phyloP scores from a whole-genome alignment of 1,139 yeast species.

The Kodamaea suecica region DNA sequence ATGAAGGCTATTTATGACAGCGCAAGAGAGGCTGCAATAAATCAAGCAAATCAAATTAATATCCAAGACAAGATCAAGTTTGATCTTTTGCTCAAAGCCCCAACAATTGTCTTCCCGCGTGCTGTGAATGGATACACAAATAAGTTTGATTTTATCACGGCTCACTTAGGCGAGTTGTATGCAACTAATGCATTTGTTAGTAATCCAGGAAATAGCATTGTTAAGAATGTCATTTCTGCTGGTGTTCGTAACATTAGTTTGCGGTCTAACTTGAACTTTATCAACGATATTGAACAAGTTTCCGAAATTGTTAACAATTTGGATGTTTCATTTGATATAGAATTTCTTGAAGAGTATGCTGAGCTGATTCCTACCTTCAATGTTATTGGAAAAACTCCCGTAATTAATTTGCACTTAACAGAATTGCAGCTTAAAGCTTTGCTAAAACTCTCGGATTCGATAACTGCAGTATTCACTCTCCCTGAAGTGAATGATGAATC shows the following conservation, averaged over 20 bases:
- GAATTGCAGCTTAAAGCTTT: constrained; percentile 72
- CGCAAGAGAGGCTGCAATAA: constrained; percentile 80
- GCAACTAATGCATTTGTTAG: constrained; percentile 58
- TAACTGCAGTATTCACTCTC: constrained; percentile 54
- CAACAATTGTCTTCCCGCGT: constrained; percentile 77
- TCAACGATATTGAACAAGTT: constrained; percentile 42
- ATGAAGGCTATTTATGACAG: constrained; percentile 87
- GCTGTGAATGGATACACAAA: constrained; percentile 37
- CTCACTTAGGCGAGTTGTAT: constrained; percentile 80
- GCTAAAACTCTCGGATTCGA: constrained; percentile 51
- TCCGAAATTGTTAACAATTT: constrained; percentile 68
- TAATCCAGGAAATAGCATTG: constrained; percentile 15
- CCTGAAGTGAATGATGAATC: constrained; percentile 33
- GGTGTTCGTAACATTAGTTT: constrained; percentile 74
- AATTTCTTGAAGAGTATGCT: constrained; percentile 45
- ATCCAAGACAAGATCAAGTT: constrained; percentile 63
- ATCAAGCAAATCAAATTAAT: constrained; percentile 64
- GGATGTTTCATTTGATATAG: constrained; percentile 62
- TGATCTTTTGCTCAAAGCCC: constrained; percentile 73
- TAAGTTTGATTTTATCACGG: constrained; percentile 58
- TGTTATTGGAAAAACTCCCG: constrained; percentile 56
- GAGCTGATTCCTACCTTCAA: constrained; percentile 49
- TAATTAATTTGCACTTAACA: constrained; percentile 65
- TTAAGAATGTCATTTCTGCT: constrained; percentile 53
- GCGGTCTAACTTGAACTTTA: constrained; percentile 55